A percentile compares a stretch with the other conserved stretches of the same genome.
Conservation (phyloP, 257 asterid species). For the Marsdenia floribunda region DNA sequence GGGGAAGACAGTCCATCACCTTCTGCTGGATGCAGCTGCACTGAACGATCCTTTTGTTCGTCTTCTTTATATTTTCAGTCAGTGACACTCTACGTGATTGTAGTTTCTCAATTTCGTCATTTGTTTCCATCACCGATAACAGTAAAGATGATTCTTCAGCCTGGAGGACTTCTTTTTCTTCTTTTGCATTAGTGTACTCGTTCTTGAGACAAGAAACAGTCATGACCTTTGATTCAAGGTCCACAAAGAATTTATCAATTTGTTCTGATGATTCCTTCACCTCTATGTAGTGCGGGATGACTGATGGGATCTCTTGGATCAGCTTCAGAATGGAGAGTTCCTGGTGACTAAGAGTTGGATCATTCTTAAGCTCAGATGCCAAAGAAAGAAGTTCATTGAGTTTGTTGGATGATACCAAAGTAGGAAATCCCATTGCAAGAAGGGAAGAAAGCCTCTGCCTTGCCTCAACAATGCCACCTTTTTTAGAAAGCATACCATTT, state of each 20-base stretch:
- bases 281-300: conserved; percentile 18
- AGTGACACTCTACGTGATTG: conserved; percentile 24
- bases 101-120: conserved; percentile 28
- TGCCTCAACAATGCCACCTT: conserved; percentile 6
- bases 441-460: conserved; percentile 34
- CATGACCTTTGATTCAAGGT: conserved; percentile 27
- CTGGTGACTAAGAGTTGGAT: conserved; percentile 24
- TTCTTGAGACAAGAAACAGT: conserved; percentile 24
- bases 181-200: conserved; percentile 28
- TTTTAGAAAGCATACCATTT: conserved; percentile 5
- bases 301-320: conserved; percentile 30
- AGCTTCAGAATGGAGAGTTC: conserved; percentile 32
- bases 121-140: conserved; percentile 23
- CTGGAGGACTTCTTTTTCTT: conserved; percentile 27
- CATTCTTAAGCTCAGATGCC: conserved; percentile 29
- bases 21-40: conserved; percentile 16
- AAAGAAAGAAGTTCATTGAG: conserved; percentile 19
- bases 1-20: conserved; percentile 24
- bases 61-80: conserved; percentile 18
- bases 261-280: conserved; percentile 16
- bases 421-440: conserved; percentile 28
- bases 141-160: conserved; percentile 30
- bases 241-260: conserved; percentile 30
- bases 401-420: conserved; percentile 26
- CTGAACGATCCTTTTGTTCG: conserved; percentile 26